phyloP scores from a whole-genome alignment of 2,329 filamentous ascomycete species.

The Fusarium illudens region DNA sequence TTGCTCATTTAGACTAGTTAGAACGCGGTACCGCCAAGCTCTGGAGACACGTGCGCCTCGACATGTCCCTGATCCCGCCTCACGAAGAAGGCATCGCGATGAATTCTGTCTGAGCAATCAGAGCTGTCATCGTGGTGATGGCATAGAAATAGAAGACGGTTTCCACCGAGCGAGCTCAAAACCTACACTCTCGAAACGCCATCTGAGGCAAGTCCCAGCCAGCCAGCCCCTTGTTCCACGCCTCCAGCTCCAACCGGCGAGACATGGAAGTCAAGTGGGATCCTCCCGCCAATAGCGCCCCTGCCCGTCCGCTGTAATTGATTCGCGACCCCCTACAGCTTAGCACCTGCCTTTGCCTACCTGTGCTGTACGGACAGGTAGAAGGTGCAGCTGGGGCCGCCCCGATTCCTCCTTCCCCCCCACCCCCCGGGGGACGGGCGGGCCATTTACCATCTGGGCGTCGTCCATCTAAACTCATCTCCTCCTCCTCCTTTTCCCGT shows the following conservation, averaged over 20 bases:
- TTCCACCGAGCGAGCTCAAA: not conserved
- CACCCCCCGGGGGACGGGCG: slow-evolving; percentile 11
- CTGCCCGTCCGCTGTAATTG: slow-evolving; percentile 18
- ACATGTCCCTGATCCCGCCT: not conserved
- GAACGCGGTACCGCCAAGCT: not conserved
- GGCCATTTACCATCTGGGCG: slow-evolving; percentile 26
- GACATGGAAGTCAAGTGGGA: not conserved
- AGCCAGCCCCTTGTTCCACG: slow-evolving; percentile 11
- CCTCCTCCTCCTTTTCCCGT: slow-evolving; percentile 36
- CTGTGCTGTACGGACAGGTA: not conserved
- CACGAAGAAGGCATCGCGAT: not conserved
- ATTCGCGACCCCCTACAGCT: slow-evolving; percentile 30
- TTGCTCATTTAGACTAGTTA: slow-evolving; percentile 3
- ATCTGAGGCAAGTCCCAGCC: slow-evolving; percentile 24
- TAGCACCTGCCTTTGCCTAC: not conserved
- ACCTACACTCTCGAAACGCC: slow-evolving; percentile 21
- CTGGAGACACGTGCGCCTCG: not conserved
- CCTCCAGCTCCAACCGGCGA: not conserved
- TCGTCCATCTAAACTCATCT: slow-evolving; percentile 25
- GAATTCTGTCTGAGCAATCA: not conserved
- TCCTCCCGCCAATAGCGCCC: slow-evolving; percentile 3
- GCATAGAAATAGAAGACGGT: not conserved
- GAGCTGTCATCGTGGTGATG: not conserved
- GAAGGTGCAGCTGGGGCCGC: not conserved
- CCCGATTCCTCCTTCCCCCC: slow-evolving; percentile 10